These are phyloP conservation scores for Nyctanthes arbortristis DNA, from an alignment of 257 asterid genomes.

Conservation along the genomic window DNA sequence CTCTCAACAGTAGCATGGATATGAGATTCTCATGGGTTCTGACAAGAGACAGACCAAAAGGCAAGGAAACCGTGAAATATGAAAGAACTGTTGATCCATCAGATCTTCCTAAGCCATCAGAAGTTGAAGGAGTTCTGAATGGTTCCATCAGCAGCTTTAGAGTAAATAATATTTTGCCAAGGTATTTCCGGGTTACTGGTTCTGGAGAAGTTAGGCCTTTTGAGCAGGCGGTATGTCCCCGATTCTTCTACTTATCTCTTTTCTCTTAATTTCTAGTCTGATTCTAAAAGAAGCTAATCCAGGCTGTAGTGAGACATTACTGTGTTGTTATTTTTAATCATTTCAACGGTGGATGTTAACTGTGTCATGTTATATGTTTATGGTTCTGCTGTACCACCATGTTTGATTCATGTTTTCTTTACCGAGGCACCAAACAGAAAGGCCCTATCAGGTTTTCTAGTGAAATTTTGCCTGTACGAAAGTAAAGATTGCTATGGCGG, in stretches of 20 bases:
- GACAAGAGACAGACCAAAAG: constrained; percentile 93
- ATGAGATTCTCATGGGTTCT: constrained; percentile 86
- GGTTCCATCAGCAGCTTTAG: constrained; percentile 77
- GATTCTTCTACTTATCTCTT: neutral
- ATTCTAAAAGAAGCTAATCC: neutral
- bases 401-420: neutral
- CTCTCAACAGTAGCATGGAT: constrained; percentile 61
- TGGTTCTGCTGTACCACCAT: neutral
- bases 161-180: constrained; percentile 66
- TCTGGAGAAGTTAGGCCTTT: constrained; percentile 91
- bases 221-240: constrained; percentile 71
- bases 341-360: neutral
- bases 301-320: neutral
- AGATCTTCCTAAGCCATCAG: constrained; percentile 69
- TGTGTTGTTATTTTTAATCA: neutral
- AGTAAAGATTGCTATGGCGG: neutral
- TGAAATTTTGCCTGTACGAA: neutral
- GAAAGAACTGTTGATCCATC: constrained; percentile 56
- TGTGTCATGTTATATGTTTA: no score
- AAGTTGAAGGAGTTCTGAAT: constrained; percentile 74
- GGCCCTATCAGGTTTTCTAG: neutral
- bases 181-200: constrained; percentile 92
- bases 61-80: constrained; percentile 89
- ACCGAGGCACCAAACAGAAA: neutral
- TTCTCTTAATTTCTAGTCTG: neutral